These are phyloP conservation scores for Botrytis pseudocinerea DNA, from an alignment of 2,329 filamentous ascomycete species.

Conservation along the genomic window DNA sequence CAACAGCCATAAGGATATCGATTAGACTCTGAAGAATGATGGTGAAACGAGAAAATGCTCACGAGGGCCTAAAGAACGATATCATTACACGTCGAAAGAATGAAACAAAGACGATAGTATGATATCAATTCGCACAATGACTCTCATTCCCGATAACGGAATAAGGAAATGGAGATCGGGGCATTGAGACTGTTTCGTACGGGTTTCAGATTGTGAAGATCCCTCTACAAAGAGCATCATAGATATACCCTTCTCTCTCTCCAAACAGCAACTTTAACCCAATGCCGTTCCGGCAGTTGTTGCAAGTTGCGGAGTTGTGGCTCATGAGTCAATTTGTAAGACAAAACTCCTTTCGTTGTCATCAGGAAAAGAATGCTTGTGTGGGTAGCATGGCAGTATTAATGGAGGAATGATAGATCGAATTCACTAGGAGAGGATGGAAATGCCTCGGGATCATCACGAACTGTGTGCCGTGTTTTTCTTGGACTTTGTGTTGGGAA, in stretches of 20 bases:
- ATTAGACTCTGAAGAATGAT: background rate
- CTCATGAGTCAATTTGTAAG: background rate
- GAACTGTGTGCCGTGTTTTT: background rate
- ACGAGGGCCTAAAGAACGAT: background rate
- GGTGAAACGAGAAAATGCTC: background rate
- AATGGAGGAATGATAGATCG: background rate
- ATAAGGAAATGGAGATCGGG: background rate
- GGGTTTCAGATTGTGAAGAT: background rate
- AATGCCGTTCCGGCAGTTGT: conserved; percentile 1
- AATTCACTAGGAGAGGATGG: background rate
- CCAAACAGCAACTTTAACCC: background rate
- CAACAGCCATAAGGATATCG: background rate
- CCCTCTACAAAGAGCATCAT: background rate
- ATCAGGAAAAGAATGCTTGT: background rate
- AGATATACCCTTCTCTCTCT: background rate
- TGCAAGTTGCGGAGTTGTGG: background rate
- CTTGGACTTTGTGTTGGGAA: background rate
- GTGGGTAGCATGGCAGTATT: background rate
- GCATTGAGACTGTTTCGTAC: background rate
- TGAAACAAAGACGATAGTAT: background rate
- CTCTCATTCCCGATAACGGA: background rate
- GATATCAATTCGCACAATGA: background rate
- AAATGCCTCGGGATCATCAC: background rate
- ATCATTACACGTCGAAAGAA: background rate
- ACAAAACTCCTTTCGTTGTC: background rate